These are phyloP conservation scores for Lipomyces anomalus DNA, from an alignment of 805 yeast genomes.

Conservation along the genomic window DNA sequence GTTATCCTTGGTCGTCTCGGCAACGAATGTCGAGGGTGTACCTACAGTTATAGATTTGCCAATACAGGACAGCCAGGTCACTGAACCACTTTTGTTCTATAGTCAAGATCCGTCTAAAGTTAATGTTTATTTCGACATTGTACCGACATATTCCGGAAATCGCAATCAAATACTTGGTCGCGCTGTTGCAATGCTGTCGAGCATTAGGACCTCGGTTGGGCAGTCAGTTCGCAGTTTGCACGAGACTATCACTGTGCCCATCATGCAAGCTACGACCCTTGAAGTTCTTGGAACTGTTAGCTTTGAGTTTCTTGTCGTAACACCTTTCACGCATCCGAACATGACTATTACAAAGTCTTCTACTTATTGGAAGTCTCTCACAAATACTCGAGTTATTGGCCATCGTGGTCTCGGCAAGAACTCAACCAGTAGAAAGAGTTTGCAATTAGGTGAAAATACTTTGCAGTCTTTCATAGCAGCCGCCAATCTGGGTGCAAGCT, in stretches of 20 bases:
- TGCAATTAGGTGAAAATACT: slow-evolving; percentile 93
- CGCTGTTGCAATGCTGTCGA: slow-evolving; percentile 68
- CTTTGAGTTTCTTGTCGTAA: slow-evolving; percentile 68
- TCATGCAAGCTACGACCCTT: slow-evolving; percentile 63
- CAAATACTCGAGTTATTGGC: slow-evolving; percentile 86
- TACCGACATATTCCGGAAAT: slow-evolving; percentile 62
- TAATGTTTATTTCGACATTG: slow-evolving; percentile 73
- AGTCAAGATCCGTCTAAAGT: slow-evolving; percentile 40
- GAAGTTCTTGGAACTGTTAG: slow-evolving; percentile 71
- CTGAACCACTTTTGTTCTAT: slow-evolving; percentile 68
- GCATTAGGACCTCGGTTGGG: slow-evolving; percentile 63
- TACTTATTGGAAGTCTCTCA: slow-evolving; percentile 87
- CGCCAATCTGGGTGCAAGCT: slow-evolving; percentile 91
- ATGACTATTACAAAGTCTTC: slow-evolving; percentile 61
- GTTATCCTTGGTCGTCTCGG: slow-evolving; percentile 61
- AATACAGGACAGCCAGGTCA: slow-evolving; percentile 59
- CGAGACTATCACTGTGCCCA: slow-evolving; percentile 63
- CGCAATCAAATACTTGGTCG: slow-evolving; percentile 60
- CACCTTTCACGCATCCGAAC: slow-evolving; percentile 65
- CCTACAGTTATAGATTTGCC: slow-evolving; percentile 74
- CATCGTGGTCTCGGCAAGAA: slow-evolving; percentile 95
- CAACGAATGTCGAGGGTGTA: slow-evolving; percentile 39
- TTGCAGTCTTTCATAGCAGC: slow-evolving; percentile 94
- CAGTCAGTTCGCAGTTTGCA: slow-evolving; percentile 59
- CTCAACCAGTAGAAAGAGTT: slow-evolving; percentile 58